phyloP scores from a whole-genome alignment of 352 stramenopile genomes.

The Phytophthora pisi region DNA sequence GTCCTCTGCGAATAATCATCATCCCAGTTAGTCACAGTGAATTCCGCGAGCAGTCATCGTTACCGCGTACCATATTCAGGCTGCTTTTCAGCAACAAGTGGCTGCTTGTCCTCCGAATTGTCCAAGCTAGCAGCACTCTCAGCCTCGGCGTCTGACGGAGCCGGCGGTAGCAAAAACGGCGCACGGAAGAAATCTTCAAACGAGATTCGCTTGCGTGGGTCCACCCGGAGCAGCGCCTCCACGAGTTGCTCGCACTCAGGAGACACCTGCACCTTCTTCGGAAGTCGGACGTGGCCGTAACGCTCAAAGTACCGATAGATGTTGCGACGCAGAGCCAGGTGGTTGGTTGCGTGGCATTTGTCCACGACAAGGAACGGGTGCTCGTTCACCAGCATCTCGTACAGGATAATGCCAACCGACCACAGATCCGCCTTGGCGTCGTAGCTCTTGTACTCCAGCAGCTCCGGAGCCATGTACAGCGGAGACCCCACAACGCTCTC shows the following conservation, averaged over 20 bases:
- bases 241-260: constrained; percentile 69
- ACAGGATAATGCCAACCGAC: constrained; percentile 84
- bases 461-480: constrained; percentile 80
- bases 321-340: constrained; percentile 75
- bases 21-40: background rate
- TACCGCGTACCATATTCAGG: constrained; percentile 55
- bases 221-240: constrained; percentile 60
- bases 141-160: constrained; percentile 28
- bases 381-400: constrained; percentile 85
- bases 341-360: constrained; percentile 77
- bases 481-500: constrained; percentile 83
- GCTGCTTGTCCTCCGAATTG: constrained; percentile 63
- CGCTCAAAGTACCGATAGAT: constrained; percentile 81
- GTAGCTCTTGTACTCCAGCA: constrained; percentile 88
- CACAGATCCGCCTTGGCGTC: constrained; percentile 83
- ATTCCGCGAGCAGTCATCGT: background rate
- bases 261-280: constrained; percentile 58
- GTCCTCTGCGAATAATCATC: constrained; percentile 44
- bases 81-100: constrained; percentile 71
- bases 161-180: constrained; percentile 65
- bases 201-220: constrained; percentile 70
- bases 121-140: constrained; percentile 36
- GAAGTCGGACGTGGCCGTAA: constrained; percentile 56
- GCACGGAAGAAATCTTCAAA: constrained; percentile 84
- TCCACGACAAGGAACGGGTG: constrained; percentile 82